These are phyloP conservation scores for Mycena chlorophos DNA, from an alignment of 768 basidiomycete genomes.

Conservation along the genomic window DNA sequence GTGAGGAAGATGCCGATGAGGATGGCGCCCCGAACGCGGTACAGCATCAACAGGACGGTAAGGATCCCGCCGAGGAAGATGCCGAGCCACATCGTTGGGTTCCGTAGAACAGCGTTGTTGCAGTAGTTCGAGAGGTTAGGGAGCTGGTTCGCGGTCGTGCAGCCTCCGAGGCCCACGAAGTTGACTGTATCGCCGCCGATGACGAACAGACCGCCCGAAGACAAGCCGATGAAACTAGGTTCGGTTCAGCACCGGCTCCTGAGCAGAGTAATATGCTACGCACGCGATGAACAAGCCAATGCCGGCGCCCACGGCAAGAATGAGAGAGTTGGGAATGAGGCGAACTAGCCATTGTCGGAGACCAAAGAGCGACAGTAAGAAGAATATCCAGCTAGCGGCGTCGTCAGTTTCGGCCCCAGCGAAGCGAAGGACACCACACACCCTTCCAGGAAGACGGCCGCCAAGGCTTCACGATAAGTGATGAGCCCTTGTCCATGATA, in stretches of 20 bases:
- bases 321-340: slow-evolving; percentile 84
- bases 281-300: slow-evolving; percentile 88
- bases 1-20: slow-evolving; percentile 81
- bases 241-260: slow-evolving; percentile 14
- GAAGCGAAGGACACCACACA: slow-evolving; percentile 32
- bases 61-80: slow-evolving; percentile 81
- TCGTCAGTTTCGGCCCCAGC: background rate
- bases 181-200: slow-evolving; percentile 73
- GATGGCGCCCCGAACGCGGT: slow-evolving; percentile 81
- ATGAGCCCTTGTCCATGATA: slow-evolving; percentile 75
- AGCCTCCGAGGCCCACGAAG: slow-evolving; percentile 77
- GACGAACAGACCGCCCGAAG: slow-evolving; percentile 70
- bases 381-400: slow-evolving; percentile 70
- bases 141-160: slow-evolving; percentile 51
- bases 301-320: slow-evolving; percentile 81
- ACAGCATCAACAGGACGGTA: slow-evolving; percentile 79
- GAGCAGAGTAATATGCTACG: slow-evolving; percentile 29
- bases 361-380: slow-evolving; percentile 75
- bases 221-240: slow-evolving; percentile 67
- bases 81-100: slow-evolving; percentile 85
- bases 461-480: slow-evolving; percentile 75
- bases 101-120: slow-evolving; percentile 59
- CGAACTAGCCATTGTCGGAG: slow-evolving; percentile 89
- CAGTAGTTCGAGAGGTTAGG: slow-evolving; percentile 60
- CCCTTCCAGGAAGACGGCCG: slow-evolving; percentile 89